phyloP scores from a whole-genome alignment of 2,329 filamentous ascomycete species.

The Bipolaris oryzae region DNA sequence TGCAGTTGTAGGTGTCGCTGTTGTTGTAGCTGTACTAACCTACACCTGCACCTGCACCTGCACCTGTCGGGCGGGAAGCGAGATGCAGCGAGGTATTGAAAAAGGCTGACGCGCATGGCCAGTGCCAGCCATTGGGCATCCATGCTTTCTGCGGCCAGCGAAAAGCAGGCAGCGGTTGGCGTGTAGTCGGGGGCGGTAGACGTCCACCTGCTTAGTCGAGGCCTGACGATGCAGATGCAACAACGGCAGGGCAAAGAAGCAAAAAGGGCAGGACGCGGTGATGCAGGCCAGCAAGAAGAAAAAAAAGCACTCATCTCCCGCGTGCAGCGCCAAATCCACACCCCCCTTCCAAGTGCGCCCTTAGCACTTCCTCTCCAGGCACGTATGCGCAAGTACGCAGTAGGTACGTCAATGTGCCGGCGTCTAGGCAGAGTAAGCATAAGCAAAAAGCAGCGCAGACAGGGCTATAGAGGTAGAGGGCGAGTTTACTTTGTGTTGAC shows the following conservation, averaged over 20 bases:
- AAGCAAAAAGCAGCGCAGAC: background rate
- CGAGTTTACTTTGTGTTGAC: too few species aligned
- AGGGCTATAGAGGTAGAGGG: too few species aligned
- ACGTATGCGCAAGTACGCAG: too few species aligned
- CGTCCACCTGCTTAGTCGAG: background rate
- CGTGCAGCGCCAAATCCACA: slow-evolving; percentile 16
- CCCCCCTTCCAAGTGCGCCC: slow-evolving; percentile 1
- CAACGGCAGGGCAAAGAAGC: slow-evolving; percentile 10
- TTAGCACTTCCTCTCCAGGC: slow-evolving; percentile 13
- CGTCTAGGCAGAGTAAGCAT: background rate
- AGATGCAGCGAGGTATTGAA: slow-evolving; percentile 18
- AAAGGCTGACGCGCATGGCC: slow-evolving; percentile 14
- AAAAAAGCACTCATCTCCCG: slow-evolving; percentile 11
- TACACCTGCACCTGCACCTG: too few species aligned
- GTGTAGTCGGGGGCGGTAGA: slow-evolving; percentile 1
- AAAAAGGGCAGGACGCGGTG: slow-evolving; percentile 12
- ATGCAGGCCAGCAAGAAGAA: slow-evolving; percentile 6
- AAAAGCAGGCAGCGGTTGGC: slow-evolving; percentile 1
- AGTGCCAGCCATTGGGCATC: slow-evolving; percentile 8
- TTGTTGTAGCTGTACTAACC: background rate
- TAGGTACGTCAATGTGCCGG: too few species aligned
- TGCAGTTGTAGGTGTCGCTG: too few species aligned
- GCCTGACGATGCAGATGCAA: slow-evolving; percentile 14
- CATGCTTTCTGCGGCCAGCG: slow-evolving; percentile 14
- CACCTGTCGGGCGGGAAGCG: slow-evolving; percentile 16